Conservation (phyloP, 371 early-diverging fungal genomes). For the Mortierella sp. region DNA sequence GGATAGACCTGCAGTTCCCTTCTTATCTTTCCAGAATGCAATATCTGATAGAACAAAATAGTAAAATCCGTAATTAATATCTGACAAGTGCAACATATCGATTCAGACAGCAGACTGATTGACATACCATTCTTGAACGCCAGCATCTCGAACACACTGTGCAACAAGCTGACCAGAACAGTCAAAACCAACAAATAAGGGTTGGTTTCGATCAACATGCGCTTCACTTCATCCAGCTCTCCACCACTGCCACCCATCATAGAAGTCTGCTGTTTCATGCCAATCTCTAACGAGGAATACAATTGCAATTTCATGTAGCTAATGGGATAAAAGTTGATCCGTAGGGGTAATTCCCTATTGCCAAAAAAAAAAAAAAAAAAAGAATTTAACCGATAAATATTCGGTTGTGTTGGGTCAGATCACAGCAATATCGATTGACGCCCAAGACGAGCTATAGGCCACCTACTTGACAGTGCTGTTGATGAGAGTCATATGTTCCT, state of each 20-base stretch:
- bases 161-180: slow-evolving; percentile 82
- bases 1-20: slow-evolving; percentile 88
- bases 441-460: background rate
- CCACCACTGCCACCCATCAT: slow-evolving; percentile 71
- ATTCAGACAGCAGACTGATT: background rate
- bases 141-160: slow-evolving; percentile 92
- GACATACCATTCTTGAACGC: slow-evolving; percentile 92
- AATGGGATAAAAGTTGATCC: slow-evolving; percentile 75
- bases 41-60: slow-evolving; percentile 70
- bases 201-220: slow-evolving; percentile 93
- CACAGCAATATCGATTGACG: background rate
- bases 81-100: background rate
- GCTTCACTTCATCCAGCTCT: slow-evolving; percentile 73
- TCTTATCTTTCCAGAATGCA: slow-evolving; percentile 89
- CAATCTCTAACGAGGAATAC: slow-evolving; percentile 74
- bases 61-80: background rate
- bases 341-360: slow-evolving; percentile 72
- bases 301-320: slow-evolving; percentile 84
- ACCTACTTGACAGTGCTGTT: slow-evolving; percentile 79
- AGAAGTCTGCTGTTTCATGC: slow-evolving; percentile 71
- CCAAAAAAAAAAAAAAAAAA: background rate
- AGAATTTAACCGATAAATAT: background rate
- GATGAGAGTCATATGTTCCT: slow-evolving; percentile 77
- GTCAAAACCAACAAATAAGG: slow-evolving; percentile 86
- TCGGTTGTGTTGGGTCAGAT: background rate